Evolutionary conservation across 306 rosid species (phyloP), one percentile per base, ranked within the genome.

Genomic region (Trifolium dubium): DNA sequence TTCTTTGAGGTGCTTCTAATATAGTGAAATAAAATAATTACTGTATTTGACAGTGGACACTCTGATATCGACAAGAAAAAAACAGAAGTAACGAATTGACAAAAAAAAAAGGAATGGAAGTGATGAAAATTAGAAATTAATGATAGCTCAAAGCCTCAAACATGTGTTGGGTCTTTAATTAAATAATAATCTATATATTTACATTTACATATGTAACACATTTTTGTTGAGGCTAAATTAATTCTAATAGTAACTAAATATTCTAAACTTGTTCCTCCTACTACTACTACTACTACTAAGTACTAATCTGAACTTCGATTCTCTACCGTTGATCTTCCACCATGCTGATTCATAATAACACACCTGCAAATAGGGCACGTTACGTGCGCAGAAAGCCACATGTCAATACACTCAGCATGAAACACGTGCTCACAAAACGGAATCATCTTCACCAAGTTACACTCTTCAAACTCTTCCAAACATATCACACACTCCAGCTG

Each of bases 391-490:
- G 15, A 8, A 0, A 89, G 87, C 92, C 95, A 89, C 78, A 64
- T 61, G 82, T 89, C 89, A 10, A 89, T 64, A 19, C 95, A 87
- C 1, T 67, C 10, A 0, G 79, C 72, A 39, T 89, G 95, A 55
- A 85, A 89, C 88, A 80, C 85, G 84, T 89, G 95, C 69, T 8
- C 37, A 13, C 92, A 89, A 60, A 69, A 23, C 15, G 88, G 86
- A 0, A 85, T 68, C 72, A 76, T 47, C 75, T 87, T 85, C 17
- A 87, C 81, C 31, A 10, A 9, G 6, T 87, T 87, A 0, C 78
- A 64, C 1, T 32, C 83, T 23, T 39, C 43, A 2, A 82, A 77
- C 76, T 80, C 90, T 35, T 70, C 76, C 40, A 89, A 69, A 10
- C 95, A 89, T 53, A 89, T 82, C 5, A 79, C 78, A 47, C 95